Evolutionary conservation across 2,329 filamentous ascomycete genomes (phyloP).

Genomic region (Orbilia blumenaviensis): DNA sequence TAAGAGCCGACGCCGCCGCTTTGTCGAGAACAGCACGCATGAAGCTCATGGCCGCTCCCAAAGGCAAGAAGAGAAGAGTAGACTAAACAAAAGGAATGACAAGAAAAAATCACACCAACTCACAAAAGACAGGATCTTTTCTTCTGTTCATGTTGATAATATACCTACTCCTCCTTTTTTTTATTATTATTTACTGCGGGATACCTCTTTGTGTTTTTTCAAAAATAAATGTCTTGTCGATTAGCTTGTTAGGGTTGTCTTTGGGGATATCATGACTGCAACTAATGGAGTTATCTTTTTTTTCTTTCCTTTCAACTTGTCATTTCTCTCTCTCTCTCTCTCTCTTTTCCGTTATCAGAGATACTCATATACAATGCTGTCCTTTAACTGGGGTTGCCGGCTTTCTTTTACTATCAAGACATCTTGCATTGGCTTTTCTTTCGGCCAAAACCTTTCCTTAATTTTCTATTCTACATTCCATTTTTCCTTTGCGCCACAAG

Average conservation of each 20-base stretch:
- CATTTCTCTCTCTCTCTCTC: constrained; percentile 11
- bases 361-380: constrained; percentile 30
- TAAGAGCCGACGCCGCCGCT: constrained; percentile 93
- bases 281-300: constrained; percentile 50
- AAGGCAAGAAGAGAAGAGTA: constrained; percentile 87
- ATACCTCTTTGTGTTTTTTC: constrained; percentile 7
- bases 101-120: constrained; percentile 26
- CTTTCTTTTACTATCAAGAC: neutral
- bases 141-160: constrained; percentile 54
- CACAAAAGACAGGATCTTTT: constrained; percentile 48
- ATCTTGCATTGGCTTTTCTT: neutral
- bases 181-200: neutral
- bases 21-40: constrained; percentile 77
- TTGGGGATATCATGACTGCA: constrained; percentile 54
- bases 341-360: too few relatives aligned
- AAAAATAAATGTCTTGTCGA: constrained; percentile 33
- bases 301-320: constrained; percentile 17
- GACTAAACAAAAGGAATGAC: constrained; percentile 60
- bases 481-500: neutral
- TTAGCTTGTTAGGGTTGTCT: constrained; percentile 52
- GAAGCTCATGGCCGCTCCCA: constrained; percentile 85
- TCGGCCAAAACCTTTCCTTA: neutral
- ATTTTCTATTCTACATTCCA: neutral
- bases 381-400: constrained; percentile 11
- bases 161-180: constrained; percentile 32